Evolutionary conservation across 2,329 filamentous ascomycete genomes (phyloP).

Genomic region (Penicillium sp.): DNA sequence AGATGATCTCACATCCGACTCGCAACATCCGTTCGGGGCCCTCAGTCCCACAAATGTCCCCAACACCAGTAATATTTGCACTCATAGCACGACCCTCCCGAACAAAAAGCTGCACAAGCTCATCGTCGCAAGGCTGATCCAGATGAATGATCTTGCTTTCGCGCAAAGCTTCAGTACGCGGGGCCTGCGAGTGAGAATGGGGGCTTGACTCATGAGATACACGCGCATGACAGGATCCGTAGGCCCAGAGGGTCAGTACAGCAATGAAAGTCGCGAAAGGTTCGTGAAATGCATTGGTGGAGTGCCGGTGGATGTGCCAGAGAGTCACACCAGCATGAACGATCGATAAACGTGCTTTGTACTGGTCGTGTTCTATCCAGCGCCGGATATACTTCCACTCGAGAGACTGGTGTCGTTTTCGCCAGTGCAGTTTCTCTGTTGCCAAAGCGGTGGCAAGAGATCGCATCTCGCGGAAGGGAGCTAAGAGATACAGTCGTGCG

Average conservation of each 20-base stretch:
- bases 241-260: constrained; percentile 53
- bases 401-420: constrained; percentile 28
- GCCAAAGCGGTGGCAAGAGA: constrained; percentile 43
- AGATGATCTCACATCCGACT: constrained; percentile 43
- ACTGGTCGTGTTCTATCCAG: constrained; percentile 56
- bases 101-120: constrained; percentile 60
- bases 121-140: constrained; percentile 60
- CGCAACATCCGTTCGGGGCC: constrained; percentile 42
- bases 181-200: constrained; percentile 1
- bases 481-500: constrained; percentile 55
- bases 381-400: constrained; percentile 48
- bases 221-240: constrained; percentile 37
- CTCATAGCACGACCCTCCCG: constrained; percentile 53
- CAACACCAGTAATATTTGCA: constrained; percentile 56
- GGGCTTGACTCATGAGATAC: constrained; percentile 34
- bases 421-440: constrained; percentile 33
- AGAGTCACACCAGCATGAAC: constrained; percentile 56
- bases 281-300: constrained; percentile 52
- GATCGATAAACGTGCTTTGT: constrained; percentile 59
- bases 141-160: constrained; percentile 53
- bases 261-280: constrained; percentile 50
- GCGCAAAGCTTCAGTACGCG: constrained; percentile 17
- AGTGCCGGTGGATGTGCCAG: constrained; percentile 56
- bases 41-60: constrained; percentile 48
- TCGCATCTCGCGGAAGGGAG: constrained; percentile 51